Evolutionary conservation across 768 basidiomycete genomes (phyloP).

Genomic region (Pulveroboletus sp.): DNA sequence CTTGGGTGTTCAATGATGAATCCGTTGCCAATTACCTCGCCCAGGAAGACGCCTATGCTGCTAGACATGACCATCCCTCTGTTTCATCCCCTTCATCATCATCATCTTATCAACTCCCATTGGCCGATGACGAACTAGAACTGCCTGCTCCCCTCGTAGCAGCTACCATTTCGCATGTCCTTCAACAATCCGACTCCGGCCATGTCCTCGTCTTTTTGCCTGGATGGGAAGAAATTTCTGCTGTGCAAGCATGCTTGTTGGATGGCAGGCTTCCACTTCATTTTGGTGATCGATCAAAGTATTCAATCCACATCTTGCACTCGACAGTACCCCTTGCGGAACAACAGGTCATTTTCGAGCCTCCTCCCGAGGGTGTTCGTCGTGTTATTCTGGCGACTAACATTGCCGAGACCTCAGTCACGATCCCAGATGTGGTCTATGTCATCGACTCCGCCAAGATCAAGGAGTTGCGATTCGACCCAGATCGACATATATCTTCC

Average conservation of each 20-base stretch:
- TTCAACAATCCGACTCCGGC: slow-evolving; percentile 71
- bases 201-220: slow-evolving; percentile 90
- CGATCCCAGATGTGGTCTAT: slow-evolving; percentile 93
- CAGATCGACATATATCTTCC: slow-evolving; percentile 83
- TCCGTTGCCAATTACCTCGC: slow-evolving; percentile 68
- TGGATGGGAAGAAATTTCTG: slow-evolving; percentile 89
- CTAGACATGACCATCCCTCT: neutral
- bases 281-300: slow-evolving; percentile 58
- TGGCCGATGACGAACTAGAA: slow-evolving; percentile 58
- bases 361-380: slow-evolving; percentile 72
- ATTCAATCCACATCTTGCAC: slow-evolving; percentile 78
- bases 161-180: slow-evolving; percentile 74
- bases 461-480: slow-evolving; percentile 89
- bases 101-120: slow-evolving; percentile 6
- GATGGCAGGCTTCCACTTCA: slow-evolving; percentile 51
- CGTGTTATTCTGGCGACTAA: slow-evolving; percentile 92
- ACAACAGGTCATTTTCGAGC: slow-evolving; percentile 87
- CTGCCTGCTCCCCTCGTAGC: slow-evolving; percentile 81
- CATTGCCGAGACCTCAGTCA: slow-evolving; percentile 93
- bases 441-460: slow-evolving; percentile 88
- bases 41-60: slow-evolving; percentile 45
- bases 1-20: slow-evolving; percentile 72
- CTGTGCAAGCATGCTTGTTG: slow-evolving; percentile 63
- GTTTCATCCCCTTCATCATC: slow-evolving; percentile 3
- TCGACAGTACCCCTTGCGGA: slow-evolving; percentile 86